Conservation (phyloP, 2,329 filamentous ascomycete species). For the Fusarium buharicum region DNA sequence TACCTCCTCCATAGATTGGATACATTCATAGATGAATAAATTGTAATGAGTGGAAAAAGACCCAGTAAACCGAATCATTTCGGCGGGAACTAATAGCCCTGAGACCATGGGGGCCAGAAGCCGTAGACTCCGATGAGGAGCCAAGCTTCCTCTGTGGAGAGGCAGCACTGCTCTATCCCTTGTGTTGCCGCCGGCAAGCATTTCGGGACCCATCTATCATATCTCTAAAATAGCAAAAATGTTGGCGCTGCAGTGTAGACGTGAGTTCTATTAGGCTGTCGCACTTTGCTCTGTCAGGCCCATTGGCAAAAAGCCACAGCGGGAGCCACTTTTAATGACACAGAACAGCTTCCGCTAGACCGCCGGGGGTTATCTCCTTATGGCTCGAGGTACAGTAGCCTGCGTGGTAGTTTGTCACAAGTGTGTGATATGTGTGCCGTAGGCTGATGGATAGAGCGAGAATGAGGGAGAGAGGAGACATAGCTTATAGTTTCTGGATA, state of each 20-base stretch:
- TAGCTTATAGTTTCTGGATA: neutral
- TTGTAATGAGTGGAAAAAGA: neutral
- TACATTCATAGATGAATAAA: conserved; percentile 5
- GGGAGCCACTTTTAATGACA: conserved; percentile 6
- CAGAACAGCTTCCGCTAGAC: neutral
- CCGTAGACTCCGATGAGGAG: conserved; percentile 12
- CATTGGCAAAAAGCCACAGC: conserved; percentile 5
- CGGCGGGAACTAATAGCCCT: conserved; percentile 21
- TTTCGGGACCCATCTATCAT: conserved; percentile 18
- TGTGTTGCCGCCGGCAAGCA: conserved; percentile 36
- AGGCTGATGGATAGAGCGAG: conserved; percentile 9
- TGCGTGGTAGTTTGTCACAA: conserved; percentile 10
- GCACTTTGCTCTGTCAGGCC: conserved; percentile 2
- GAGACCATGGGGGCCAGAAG: conserved; percentile 14
- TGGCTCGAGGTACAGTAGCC: conserved; percentile 32
- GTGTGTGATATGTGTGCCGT: conserved; percentile 4
- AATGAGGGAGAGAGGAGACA: conserved; percentile 13
- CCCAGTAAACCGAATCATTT: neutral
- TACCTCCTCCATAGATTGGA: neutral
- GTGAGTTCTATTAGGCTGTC: conserved; percentile 13
- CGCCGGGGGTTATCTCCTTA: conserved; percentile 20
- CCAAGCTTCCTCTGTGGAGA: conserved; percentile 23
- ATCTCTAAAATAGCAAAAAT: conserved; percentile 28
- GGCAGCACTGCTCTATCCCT: neutral
- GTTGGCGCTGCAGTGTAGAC: conserved; percentile 13